Evolutionary conservation across 345 rosid species (phyloP).

Genomic region (Euphorbia peplus): DNA sequence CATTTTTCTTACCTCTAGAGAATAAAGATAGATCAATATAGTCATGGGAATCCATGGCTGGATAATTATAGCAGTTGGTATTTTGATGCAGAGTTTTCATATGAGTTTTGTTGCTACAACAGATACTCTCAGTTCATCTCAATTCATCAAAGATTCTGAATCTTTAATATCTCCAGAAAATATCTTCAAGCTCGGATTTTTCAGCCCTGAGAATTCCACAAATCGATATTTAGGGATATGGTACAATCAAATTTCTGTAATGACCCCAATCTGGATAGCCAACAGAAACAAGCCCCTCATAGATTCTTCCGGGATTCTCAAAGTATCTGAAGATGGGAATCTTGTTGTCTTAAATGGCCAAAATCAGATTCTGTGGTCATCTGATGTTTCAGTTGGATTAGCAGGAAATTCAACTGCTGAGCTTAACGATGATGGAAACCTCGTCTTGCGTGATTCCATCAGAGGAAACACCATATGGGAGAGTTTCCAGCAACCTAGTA

Average conservation of each 20-base stretch:
- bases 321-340: conserved; percentile 44
- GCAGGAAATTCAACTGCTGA: conserved; percentile 28
- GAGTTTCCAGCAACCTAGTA: conserved; percentile 46
- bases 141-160: conserved; percentile 12
- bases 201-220: conserved; percentile 13
- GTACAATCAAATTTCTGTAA: not conserved
- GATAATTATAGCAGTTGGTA: not conserved
- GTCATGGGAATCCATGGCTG: not conserved
- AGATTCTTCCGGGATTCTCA: conserved; percentile 35
- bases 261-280: conserved; percentile 7
- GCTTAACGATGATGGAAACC: conserved; percentile 51
- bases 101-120: not conserved
- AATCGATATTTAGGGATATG: conserved; percentile 10
- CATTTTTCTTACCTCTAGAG: not conserved
- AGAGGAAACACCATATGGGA: conserved; percentile 44
- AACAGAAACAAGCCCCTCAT: conserved; percentile 14
- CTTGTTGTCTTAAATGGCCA: conserved; percentile 39
- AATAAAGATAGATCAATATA: not conserved
- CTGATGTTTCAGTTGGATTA: conserved; percentile 26
- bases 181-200: conserved; percentile 7
- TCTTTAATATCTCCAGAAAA: not conserved
- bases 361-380: conserved; percentile 47
- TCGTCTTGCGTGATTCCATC: conserved; percentile 30
- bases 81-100: no score
- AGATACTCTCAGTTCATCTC: not conserved